Conservation (phyloP, 1,284 basidiomycete species). For the Peniophora sp. region DNA sequence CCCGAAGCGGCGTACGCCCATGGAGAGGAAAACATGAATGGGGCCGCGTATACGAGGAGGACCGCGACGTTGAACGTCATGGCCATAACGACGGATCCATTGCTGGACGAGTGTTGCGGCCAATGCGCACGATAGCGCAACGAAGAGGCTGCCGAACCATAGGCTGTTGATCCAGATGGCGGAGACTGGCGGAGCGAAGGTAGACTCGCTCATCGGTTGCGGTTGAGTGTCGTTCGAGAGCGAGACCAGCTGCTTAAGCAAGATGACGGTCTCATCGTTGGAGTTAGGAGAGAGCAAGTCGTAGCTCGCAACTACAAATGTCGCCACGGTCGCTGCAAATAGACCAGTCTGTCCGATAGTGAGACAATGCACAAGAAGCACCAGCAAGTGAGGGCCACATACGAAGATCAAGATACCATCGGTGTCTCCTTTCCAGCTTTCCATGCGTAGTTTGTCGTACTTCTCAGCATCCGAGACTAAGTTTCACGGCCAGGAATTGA, state of each 20-base stretch:
- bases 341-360: constrained; percentile 24
- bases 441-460: constrained; percentile 7
- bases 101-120: constrained; percentile 11
- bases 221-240: background rate
- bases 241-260: constrained; percentile 15
- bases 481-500: too few relatives aligned
- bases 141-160: constrained; percentile 12
- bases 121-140: constrained; percentile 10
- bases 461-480: constrained; percentile 4
- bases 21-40: background rate
- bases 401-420: constrained; percentile 36
- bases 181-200: background rate
- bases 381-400: background rate
- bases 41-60: background rate
- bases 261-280: constrained; percentile 18
- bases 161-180: constrained; percentile 9
- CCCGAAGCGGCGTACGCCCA: background rate
- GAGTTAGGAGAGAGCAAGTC: constrained; percentile 26
- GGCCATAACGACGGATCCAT: constrained; percentile 6
- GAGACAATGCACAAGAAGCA: background rate
- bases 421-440: constrained; percentile 35
- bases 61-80: background rate
- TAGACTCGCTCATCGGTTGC: too few relatives aligned
- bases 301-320: constrained; percentile 36
- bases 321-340: constrained; percentile 37